Evolutionary conservation across 2,329 filamentous ascomycete species (phyloP).

Genomic region (Cryphonectria japonica): DNA sequence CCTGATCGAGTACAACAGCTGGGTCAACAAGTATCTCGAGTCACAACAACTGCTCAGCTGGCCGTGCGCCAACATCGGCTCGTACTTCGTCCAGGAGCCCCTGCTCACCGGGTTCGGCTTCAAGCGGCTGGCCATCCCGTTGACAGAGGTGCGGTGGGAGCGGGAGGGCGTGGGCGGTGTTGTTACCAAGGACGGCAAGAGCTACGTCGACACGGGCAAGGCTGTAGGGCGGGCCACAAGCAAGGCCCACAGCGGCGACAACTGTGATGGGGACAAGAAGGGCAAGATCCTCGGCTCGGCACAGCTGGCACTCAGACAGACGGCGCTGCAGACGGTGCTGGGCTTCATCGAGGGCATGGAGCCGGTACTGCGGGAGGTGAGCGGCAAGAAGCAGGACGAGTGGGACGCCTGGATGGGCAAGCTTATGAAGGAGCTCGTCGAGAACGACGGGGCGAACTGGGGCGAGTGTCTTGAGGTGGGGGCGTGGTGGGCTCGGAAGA

Average conservation of each 20-base stretch:
- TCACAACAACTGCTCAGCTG: slow-evolving; percentile 69
- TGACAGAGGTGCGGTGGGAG: slow-evolving; percentile 87
- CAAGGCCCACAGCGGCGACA: slow-evolving; percentile 40
- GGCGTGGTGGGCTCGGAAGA: slow-evolving; percentile 87
- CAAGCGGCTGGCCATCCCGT: slow-evolving; percentile 81
- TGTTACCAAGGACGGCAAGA: slow-evolving; percentile 63
- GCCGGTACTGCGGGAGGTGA: slow-evolving; percentile 78
- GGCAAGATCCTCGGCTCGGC: slow-evolving; percentile 64
- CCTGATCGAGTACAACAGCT: slow-evolving; percentile 80
- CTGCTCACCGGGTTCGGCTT: slow-evolving; percentile 69
- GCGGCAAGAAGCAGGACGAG: slow-evolving; percentile 86
- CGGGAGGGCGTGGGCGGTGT: slow-evolving; percentile 70
- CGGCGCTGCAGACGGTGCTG: slow-evolving; percentile 79
- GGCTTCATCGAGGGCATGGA: slow-evolving; percentile 86
- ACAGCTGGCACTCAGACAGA: slow-evolving; percentile 75
- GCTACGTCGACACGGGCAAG: slow-evolving; percentile 60
- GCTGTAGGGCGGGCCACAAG: slow-evolving; percentile 36
- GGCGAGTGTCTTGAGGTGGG: slow-evolving; percentile 87
- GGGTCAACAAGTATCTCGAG: slow-evolving; percentile 78
- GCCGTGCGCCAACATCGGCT: slow-evolving; percentile 76
- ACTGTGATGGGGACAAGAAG: slow-evolving; percentile 40
- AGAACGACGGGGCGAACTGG: slow-evolving; percentile 76
- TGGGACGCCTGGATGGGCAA: slow-evolving; percentile 89
- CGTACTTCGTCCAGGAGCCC: slow-evolving; percentile 80
- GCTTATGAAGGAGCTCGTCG: slow-evolving; percentile 83